These are phyloP conservation scores for Panus rudis DNA, from an alignment of 768 basidiomycete species.

Conservation along the genomic window DNA sequence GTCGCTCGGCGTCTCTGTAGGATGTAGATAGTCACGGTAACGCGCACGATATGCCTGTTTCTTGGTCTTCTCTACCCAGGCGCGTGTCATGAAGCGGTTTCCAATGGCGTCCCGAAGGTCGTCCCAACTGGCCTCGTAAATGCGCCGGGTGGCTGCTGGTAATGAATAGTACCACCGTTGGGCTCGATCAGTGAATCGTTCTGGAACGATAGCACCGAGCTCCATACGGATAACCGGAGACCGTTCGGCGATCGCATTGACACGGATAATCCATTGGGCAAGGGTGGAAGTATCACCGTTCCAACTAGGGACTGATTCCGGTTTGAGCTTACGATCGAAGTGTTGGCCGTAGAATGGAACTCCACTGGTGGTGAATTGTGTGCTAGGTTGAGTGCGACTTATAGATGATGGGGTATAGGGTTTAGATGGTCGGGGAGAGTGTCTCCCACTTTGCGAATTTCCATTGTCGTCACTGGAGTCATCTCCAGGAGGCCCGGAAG, in stretches of 20 bases:
- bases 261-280: slow-evolving; percentile 23
- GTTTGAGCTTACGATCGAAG: slow-evolving; percentile 27
- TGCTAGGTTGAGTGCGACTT: too few relatives aligned
- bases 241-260: slow-evolving; percentile 19
- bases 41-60: slow-evolving; percentile 18
- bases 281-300: slow-evolving; percentile 25
- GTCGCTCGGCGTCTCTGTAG: slow-evolving; percentile 26
- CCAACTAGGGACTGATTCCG: slow-evolving; percentile 26
- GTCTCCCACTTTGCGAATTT: too few relatives aligned
- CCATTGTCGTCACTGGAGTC: too few relatives aligned
- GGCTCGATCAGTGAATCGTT: slow-evolving; percentile 18
- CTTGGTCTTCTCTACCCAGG: slow-evolving; percentile 25
- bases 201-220: slow-evolving; percentile 26
- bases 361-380: too few relatives aligned
- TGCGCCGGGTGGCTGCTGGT: slow-evolving; percentile 2
- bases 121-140: slow-evolving; percentile 24
- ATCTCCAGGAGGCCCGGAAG: too few relatives aligned
- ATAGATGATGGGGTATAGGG: too few relatives aligned
- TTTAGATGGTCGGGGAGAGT: too few relatives aligned
- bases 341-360: too few relatives aligned
- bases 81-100: slow-evolving; percentile 28
- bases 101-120: slow-evolving; percentile 20
- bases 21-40: slow-evolving; percentile 23
- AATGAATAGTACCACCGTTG: slow-evolving; percentile 28
- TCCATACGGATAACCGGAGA: slow-evolving; percentile 19